Evolutionary conservation across 148 eudicot genomes (phyloP).

Genomic region (Arctostaphylos glauca): DNA sequence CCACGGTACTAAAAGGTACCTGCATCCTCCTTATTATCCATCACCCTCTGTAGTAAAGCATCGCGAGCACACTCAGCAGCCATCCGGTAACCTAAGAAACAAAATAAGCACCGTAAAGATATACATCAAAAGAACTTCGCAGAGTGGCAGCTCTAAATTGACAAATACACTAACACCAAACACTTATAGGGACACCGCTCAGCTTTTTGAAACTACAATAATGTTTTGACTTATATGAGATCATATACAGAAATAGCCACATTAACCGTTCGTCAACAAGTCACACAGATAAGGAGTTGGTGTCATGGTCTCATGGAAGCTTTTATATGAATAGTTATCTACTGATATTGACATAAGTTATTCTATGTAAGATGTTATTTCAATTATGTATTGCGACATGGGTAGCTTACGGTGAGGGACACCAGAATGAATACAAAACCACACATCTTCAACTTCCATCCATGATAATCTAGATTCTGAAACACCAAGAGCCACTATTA

Average conservation of each 20-base stretch:
- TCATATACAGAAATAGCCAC: not conserved
- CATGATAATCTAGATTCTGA: not conserved
- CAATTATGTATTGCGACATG: not conserved
- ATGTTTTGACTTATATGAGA: not conserved
- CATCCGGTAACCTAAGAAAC: constrained; percentile 77
- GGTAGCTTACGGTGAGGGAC: not conserved
- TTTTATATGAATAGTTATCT: not conserved
- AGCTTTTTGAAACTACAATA: not conserved
- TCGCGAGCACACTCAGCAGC: constrained; percentile 92
- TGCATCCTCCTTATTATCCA: constrained; percentile 80
- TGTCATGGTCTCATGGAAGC: not conserved
- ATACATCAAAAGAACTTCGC: not conserved
- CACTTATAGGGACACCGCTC: not conserved
- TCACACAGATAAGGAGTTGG: not conserved
- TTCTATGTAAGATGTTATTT: not conserved
- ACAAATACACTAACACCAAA: not conserved
- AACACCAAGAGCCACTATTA: not conserved
- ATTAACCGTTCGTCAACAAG: not conserved
- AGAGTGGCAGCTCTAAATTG: not conserved
- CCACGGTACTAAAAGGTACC: constrained; percentile 36
- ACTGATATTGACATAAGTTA: not conserved
- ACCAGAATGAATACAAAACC: constrained; percentile 1
- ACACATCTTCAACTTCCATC: not conserved
- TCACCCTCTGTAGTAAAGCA: constrained; percentile 74
- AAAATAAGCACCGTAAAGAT: not conserved